A percentile compares a stretch with the other conserved stretches of the same genome.
These are phyloP conservation scores for Ustilago tritici DNA, from an alignment of 1,284 basidiomycete genomes.

Conservation along the genomic window DNA sequence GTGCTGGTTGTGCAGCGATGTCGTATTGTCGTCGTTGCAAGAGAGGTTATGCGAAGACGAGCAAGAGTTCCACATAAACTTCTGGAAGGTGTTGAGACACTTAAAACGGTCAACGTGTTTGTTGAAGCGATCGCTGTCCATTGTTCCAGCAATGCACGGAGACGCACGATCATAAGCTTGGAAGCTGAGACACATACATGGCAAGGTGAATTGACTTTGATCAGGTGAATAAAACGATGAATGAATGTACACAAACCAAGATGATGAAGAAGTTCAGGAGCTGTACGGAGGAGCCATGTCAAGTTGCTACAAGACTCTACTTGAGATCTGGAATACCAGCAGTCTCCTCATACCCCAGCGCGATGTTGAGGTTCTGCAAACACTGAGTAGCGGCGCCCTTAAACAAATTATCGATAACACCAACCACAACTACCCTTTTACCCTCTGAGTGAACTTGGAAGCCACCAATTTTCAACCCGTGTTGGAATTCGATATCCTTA, in stretches of 20 bases:
- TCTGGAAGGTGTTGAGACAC: too few species aligned
- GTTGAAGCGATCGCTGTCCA: too few species aligned
- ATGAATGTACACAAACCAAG: background rate
- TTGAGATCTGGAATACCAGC: slow-evolving; percentile 77
- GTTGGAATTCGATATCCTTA: slow-evolving; percentile 80
- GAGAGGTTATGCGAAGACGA: too few species aligned
- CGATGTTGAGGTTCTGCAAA: slow-evolving; percentile 95
- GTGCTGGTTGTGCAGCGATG: background rate
- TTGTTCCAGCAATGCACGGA: too few species aligned
- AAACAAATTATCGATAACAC: slow-evolving; percentile 84
- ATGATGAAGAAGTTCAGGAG: background rate
- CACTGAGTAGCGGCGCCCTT: slow-evolving; percentile 99
- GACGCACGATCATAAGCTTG: too few species aligned
- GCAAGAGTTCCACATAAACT: too few species aligned
- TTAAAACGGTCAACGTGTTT: too few species aligned
- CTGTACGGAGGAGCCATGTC: background rate
- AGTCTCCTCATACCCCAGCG: slow-evolving; percentile 90
- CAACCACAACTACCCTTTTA: slow-evolving; percentile 87
- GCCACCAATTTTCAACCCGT: slow-evolving; percentile 91
- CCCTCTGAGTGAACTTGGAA: slow-evolving; percentile 91
- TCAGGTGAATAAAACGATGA: background rate
- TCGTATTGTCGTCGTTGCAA: background rate
- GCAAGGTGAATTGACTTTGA: background rate
- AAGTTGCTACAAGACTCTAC: slow-evolving; percentile 5
- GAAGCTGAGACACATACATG: too few species aligned